phyloP scores from a whole-genome alignment of 352 stramenopile species.

The Phytophthora brassicae region DNA sequence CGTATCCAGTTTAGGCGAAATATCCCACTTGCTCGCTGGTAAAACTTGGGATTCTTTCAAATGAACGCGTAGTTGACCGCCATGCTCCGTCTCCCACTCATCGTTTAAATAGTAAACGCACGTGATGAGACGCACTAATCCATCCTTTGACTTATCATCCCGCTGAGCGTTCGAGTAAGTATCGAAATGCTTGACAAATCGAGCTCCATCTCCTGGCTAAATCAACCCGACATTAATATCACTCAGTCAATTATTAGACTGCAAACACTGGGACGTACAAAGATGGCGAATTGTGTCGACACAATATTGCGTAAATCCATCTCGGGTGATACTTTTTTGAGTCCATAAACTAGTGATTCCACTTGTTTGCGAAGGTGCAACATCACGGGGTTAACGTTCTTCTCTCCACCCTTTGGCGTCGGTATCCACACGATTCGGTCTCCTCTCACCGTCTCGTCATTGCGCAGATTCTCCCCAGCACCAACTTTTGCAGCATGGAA shows the following conservation, averaged over 20 bases:
- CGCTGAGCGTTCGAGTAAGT: conserved; percentile 50
- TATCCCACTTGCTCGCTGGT: conserved; percentile 51
- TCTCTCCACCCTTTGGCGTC: conserved; percentile 26
- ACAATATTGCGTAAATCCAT: conserved; percentile 67
- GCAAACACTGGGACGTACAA: conserved; percentile 44
- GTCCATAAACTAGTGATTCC: conserved; percentile 52
- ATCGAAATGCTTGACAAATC: conserved; percentile 74
- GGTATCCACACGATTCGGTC: conserved; percentile 75
- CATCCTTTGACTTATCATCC: conserved; percentile 6
- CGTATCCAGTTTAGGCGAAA: conserved; percentile 83
- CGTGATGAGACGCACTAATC: conserved; percentile 65
- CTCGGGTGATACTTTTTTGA: conserved; percentile 51
- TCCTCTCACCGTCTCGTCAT: conserved; percentile 48
- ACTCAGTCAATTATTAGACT: too few species aligned
- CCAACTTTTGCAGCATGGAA: conserved; percentile 61
- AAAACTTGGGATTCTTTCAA: conserved; percentile 26
- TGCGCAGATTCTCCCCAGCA: conserved; percentile 39
- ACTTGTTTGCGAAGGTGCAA: conserved; percentile 48
- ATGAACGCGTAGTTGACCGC: conserved; percentile 72
- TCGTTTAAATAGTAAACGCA: conserved; percentile 89
- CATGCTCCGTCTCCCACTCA: conserved; percentile 57
- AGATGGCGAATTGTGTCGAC: conserved; percentile 76
- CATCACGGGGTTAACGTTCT: conserved; percentile 36
- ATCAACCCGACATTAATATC: too few species aligned
- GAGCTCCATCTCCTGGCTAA: conserved; percentile 63